phyloP scores from a whole-genome alignment of 306 rosid genomes.

The Glycine soja region DNA sequence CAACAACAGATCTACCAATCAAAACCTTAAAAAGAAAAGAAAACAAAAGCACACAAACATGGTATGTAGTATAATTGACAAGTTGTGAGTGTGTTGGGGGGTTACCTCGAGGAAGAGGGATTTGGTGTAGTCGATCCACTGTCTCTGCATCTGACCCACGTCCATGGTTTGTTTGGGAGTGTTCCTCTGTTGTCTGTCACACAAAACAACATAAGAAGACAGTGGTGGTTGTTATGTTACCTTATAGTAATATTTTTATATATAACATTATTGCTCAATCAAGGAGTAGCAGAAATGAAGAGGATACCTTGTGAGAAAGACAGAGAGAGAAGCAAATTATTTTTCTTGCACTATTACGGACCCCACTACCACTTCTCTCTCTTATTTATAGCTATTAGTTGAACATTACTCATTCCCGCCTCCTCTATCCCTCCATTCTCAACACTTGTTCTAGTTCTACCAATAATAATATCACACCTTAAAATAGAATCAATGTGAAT shows the following conservation, averaged over 20 bases:
- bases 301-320: not conserved
- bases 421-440: too few species aligned
- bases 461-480: too few species aligned
- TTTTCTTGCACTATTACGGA: conserved; percentile 14
- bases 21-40: too few species aligned
- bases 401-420: not conserved
- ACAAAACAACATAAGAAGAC: conserved; percentile 27
- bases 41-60: not conserved
- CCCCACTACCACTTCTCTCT: conserved; percentile 45
- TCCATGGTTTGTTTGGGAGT: conserved; percentile 59
- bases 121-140: conserved; percentile 78
- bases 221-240: conserved; percentile 19
- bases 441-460: too few species aligned
- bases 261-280: conserved; percentile 50
- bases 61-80: not conserved
- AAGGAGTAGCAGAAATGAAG: not conserved
- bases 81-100: too few species aligned
- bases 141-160: conserved; percentile 91
- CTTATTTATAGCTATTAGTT: not conserved
- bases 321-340: not conserved
- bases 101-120: conserved; percentile 81
- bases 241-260: not conserved
- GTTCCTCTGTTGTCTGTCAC: conserved; percentile 9
- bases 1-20: conserved; percentile 30
- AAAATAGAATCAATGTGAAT: too few species aligned